Percentiles rank a stretch among this genome's conserved stretches.
Conservation (phyloP, 495 filamentous ascomycete species). For the Daldinia decipiens region DNA sequence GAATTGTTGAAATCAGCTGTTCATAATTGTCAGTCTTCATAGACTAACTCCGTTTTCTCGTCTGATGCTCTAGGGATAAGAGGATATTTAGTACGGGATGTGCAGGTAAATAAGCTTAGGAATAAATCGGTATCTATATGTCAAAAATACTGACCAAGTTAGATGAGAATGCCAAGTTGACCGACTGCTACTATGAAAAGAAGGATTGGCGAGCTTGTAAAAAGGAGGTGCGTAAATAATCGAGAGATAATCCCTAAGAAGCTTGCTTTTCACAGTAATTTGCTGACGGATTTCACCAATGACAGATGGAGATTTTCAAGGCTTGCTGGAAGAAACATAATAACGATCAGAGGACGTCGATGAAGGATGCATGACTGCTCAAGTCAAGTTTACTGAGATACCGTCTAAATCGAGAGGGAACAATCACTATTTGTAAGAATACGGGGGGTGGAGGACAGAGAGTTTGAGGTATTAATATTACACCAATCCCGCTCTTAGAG, state of each 20-base stretch:
- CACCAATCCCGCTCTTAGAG: conserved; percentile 24
- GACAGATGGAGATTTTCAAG: conserved; percentile 89
- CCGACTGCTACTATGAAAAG: conserved; percentile 94
- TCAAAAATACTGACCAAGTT: conserved; percentile 11
- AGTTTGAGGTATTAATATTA: conserved; percentile 38
- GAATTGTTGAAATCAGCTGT: conserved; percentile 24
- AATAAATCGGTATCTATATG: conserved; percentile 8
- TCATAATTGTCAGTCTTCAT: conserved; percentile 1
- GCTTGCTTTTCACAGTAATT: conserved; percentile 24
- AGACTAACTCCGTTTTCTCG: conserved; percentile 17
- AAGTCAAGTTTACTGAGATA: not conserved
- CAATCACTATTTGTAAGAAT: conserved; percentile 13
- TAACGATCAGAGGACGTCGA: conserved; percentile 83
- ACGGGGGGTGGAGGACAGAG: not conserved
- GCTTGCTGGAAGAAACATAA: conserved; percentile 93
- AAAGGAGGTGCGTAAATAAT: conserved; percentile 73
- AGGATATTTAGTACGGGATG: conserved; percentile 97
- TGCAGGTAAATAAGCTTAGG: conserved; percentile 67
- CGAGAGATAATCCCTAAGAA: not conserved
- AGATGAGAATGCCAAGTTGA: conserved; percentile 92
- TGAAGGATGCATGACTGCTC: conserved; percentile 66
- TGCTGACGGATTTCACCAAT: conserved; percentile 29
- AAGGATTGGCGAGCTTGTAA: conserved; percentile 95
- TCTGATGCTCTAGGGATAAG: conserved; percentile 71
- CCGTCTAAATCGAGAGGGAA: not conserved